These are phyloP conservation scores for Cardamine chenopodiifolia DNA, from an alignment of 345 rosid genomes.

Conservation along the genomic window DNA sequence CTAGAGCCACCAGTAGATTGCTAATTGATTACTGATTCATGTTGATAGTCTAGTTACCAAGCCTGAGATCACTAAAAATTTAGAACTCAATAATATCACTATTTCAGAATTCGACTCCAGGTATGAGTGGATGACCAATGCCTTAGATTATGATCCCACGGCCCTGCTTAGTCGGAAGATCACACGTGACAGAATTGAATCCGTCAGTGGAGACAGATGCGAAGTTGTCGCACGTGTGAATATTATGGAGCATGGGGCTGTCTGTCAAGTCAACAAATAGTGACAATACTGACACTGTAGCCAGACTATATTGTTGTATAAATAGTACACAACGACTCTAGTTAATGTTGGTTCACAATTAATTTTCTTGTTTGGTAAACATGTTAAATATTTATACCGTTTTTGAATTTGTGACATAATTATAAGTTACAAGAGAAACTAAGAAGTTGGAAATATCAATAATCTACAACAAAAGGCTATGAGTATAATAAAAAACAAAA, in stretches of 20 bases:
- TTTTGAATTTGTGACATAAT: too few species aligned
- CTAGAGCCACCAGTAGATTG: neutral
- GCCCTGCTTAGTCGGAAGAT: constrained; percentile 1
- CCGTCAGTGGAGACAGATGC: constrained; percentile 13
- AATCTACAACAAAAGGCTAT: too few species aligned
- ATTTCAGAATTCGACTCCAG: neutral
- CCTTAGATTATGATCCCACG: constrained; percentile 27
- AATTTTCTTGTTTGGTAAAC: too few species aligned
- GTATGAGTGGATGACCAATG: constrained; percentile 9
- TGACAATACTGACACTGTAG: neutral
- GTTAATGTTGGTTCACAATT: neutral
- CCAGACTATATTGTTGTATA: neutral
- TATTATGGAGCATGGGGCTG: constrained; percentile 25
- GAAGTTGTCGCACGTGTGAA: constrained; percentile 34
- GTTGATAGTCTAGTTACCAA: neutral
- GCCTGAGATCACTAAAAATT: neutral
- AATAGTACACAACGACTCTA: neutral
- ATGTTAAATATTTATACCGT: too few species aligned
- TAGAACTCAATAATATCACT: neutral
- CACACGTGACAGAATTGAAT: constrained; percentile 19
- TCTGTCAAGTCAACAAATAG: constrained; percentile 15
- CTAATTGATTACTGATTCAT: neutral
- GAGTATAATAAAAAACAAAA: too few species aligned
- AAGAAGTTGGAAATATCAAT: too few species aligned
- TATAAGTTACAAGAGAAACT: too few species aligned